A percentile compares a stretch with the other conserved stretches of the same genome.
Conservation (phyloP, 768 basidiomycete species). For the Rhodosporidiobolus sp. region DNA sequence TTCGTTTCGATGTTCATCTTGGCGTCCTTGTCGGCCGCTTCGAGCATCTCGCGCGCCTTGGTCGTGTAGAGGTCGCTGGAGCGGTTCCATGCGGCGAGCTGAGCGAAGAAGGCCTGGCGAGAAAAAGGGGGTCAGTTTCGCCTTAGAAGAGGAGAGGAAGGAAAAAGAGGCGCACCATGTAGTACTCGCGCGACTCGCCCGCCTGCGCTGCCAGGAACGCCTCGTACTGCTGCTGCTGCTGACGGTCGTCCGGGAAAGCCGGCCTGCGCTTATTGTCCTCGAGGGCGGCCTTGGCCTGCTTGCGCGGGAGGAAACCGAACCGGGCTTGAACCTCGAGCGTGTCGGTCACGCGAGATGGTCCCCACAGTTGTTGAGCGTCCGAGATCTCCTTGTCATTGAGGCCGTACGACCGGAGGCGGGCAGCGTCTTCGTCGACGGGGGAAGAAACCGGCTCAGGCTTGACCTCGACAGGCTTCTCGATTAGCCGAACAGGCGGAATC, state of each 20-base stretch:
- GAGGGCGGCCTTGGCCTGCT: background rate
- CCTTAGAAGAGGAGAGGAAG: background rate
- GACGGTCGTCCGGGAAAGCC: background rate
- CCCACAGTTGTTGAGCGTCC: no score
- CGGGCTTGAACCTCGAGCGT: background rate
- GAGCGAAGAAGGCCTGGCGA: slow-evolving; percentile 9
- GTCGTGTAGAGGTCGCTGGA: no score
- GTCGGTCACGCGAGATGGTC: background rate
- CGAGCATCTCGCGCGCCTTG: background rate
- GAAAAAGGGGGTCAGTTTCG: no score
- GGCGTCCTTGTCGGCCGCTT: no score
- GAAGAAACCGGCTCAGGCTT: no score
- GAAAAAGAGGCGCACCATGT: background rate
- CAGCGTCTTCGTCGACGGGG: no score
- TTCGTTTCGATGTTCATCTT: no score
- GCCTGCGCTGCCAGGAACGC: slow-evolving; percentile 11
- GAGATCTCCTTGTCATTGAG: no score
- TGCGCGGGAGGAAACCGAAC: background rate
- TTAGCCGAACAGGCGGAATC: no score
- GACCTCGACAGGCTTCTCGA: no score
- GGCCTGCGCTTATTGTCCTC: background rate
- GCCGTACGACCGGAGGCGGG: no score
- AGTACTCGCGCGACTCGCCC: slow-evolving; percentile 7
- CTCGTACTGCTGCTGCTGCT: slow-evolving; percentile 1
- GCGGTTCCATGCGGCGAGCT: slow-evolving; percentile 9